Evolutionary conservation across 1,139 yeast genomes (phyloP), one percentile per base, ranked within the genome.

Genomic region (Protomyces inundatus): DNA sequence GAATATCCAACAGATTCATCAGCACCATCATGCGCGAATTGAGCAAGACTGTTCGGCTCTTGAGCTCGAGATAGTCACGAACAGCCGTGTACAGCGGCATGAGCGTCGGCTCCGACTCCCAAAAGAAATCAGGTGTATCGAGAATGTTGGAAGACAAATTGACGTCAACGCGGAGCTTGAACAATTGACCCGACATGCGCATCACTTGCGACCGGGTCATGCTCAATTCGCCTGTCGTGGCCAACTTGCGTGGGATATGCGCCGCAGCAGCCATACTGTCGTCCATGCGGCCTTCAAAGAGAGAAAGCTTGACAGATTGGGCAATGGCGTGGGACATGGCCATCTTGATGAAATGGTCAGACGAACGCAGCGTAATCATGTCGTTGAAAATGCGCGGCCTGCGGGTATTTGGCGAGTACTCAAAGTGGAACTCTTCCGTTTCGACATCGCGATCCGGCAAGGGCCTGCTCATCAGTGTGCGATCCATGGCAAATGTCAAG

Each of bases 301-400:
- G 77, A 52, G 96, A 88, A 39, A 93, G 77, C 73, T 91, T 93
- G 0, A 98, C 90, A 70, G 95, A 91, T 75, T 93, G 98, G 0
- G 98, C 97, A 68, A 93, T 89, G 1, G 98, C 97, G 75, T 93
- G 97, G 1, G 97, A 89, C 84, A 93, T 84, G 7, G 98, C 89
- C 65, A 93, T 78, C 73, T 95, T 91, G 70, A 90, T 90, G 73
- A 93, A 81, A 45, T 91, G 98, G 73, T 91, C 97, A 3, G 96
- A 96, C 0, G 93, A 86, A 61, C 95, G 80, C 55, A 93, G 77
- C 0, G 98, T 90, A 68, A 93, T 87, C 87, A 93, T 88, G 76
- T 93, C 98, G 73, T 93, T 93, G 75, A 87, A 91, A 51, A 93
- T 90, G 66, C 97, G 79, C 0, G 98, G 98, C 57, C 96, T 81